These are phyloP conservation scores for Drechslerella dactyloides DNA, from an alignment of 2,329 filamentous ascomycete species.

Conservation along the genomic window DNA sequence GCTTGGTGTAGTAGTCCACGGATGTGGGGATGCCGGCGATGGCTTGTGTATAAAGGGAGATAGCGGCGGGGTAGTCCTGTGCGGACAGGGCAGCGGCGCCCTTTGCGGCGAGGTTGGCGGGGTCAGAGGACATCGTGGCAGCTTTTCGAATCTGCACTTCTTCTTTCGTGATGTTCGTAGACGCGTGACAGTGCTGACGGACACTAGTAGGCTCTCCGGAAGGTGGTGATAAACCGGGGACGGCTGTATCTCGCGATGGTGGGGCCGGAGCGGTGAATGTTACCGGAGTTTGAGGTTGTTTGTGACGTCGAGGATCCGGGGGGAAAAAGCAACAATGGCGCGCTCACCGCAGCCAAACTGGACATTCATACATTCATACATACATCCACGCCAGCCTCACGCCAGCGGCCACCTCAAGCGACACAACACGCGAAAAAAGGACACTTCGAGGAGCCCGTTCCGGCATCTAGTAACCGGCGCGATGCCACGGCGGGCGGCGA, in stretches of 20 bases:
- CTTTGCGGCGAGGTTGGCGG: constrained; percentile 54
- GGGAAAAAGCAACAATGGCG: constrained; percentile 3
- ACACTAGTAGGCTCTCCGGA: background rate
- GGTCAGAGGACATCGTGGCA: constrained; percentile 35
- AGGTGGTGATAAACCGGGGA: background rate
- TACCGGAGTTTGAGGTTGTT: background rate
- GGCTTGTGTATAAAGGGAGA: constrained; percentile 65
- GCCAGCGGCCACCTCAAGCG: no score
- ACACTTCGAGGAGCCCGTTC: no score
- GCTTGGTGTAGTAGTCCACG: constrained; percentile 70
- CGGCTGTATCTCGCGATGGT: background rate
- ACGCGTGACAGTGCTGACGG: background rate
- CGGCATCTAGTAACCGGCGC: no score
- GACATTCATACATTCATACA: background rate
- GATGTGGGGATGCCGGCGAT: constrained; percentile 64
- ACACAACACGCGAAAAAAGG: no score
- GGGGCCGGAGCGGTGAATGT: background rate
- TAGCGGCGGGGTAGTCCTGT: constrained; percentile 65
- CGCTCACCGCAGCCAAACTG: background rate
- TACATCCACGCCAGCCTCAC: background rate
- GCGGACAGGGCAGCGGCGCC: constrained; percentile 65
- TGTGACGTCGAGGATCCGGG: background rate
- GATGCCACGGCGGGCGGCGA: no score
- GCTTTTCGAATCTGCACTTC: background rate
- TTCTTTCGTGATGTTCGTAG: background rate